Evolutionary conservation across 2,329 filamentous ascomycete genomes (phyloP).

Genomic region (Biscogniauxia mediterranea): DNA sequence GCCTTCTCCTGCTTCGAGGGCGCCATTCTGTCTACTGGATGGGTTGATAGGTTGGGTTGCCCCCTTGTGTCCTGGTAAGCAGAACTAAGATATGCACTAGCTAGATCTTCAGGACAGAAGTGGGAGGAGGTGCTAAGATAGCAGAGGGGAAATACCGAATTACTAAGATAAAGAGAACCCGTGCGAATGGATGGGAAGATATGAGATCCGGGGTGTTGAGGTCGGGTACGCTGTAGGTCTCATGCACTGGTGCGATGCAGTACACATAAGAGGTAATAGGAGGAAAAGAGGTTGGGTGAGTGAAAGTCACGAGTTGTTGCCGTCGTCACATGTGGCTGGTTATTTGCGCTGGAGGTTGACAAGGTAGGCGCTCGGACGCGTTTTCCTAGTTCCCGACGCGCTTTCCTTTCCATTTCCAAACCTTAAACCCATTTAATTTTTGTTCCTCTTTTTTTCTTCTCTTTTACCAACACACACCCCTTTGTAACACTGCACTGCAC

Average conservation of each 20-base stretch:
- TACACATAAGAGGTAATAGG: no score
- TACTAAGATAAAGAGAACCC: no score
- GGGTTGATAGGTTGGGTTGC: neutral
- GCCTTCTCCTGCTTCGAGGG: constrained; percentile 41
- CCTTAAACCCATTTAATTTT: constrained; percentile 8
- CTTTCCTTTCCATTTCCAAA: constrained; percentile 13
- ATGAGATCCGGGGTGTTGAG: no score
- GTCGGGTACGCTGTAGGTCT: no score
- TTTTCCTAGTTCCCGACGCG: constrained; percentile 15
- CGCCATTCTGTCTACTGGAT: constrained; percentile 30
- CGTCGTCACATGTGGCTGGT: neutral
- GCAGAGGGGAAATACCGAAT: no score
- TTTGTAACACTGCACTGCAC: no score
- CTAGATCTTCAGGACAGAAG: neutral
- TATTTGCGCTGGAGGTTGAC: neutral
- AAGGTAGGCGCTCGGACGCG: constrained; percentile 19
- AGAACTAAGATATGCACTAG: neutral
- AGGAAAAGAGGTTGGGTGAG: neutral
- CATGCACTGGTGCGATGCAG: no score
- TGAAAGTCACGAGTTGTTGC: neutral
- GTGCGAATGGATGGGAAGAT: no score
- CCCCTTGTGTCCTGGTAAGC: neutral
- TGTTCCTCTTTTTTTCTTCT: neutral
- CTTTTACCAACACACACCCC: neutral
- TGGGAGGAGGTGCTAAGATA: neutral